These are phyloP conservation scores for Oryza meyeriana DNA, from an alignment of 176 grass and related monocot species.

Conservation along the genomic window DNA sequence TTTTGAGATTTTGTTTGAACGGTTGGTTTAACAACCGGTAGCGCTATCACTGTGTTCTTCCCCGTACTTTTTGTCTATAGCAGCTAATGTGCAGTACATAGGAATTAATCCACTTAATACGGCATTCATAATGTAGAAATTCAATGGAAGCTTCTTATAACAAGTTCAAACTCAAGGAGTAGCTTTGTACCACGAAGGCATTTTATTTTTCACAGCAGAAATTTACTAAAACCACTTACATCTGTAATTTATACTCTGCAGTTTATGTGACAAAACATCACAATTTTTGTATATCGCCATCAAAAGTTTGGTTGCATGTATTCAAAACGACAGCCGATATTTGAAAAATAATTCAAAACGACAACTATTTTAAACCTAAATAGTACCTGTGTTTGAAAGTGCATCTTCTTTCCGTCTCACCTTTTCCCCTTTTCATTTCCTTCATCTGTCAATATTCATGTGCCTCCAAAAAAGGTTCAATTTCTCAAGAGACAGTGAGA, in stretches of 20 bases:
- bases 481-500: neutral
- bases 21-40: slow-evolving; percentile 23
- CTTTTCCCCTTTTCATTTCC: neutral
- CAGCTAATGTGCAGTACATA: neutral
- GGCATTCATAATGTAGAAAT: too few species aligned
- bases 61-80: neutral
- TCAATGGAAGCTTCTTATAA: neutral
- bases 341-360: too few species aligned
- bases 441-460: neutral
- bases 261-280: neutral
- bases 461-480: neutral
- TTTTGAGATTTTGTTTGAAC: neutral
- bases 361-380: too few species aligned
- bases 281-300: neutral
- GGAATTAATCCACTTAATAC: too few species aligned
- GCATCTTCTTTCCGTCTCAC: neutral
- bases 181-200: too few species aligned
- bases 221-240: too few species aligned
- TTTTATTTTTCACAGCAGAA: too few species aligned
- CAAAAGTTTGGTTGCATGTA: too few species aligned
- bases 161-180: too few species aligned
- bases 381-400: neutral
- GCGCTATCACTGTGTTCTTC: neutral
- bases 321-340: too few species aligned
- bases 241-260: too few species aligned